Percentiles rank a stretch among this genome's conserved stretches.
Conservation (phyloP, 768 basidiomycete species). For the Tricholoma hemisulphureum region DNA sequence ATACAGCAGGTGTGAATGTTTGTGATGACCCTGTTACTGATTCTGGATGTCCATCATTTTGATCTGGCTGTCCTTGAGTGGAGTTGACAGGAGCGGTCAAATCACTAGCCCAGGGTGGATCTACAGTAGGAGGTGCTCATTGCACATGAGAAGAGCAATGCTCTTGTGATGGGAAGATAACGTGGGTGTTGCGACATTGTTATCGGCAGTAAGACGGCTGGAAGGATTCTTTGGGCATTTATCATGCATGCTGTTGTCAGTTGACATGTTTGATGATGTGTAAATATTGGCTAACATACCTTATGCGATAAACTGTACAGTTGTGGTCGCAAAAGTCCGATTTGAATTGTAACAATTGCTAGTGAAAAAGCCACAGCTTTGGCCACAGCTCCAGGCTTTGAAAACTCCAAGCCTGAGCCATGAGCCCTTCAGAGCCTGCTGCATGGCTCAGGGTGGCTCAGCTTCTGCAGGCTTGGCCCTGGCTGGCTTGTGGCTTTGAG, state of each 20-base stretch:
- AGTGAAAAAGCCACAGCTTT: no score
- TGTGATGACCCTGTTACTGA: neutral
- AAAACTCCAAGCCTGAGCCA: no score
- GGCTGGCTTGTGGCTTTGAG: no score
- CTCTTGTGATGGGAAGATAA: neutral
- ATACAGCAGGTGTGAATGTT: no score
- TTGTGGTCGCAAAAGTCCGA: neutral
- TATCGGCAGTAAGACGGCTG: neutral
- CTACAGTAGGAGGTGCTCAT: neutral
- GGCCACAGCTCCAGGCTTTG: no score
- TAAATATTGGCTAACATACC: neutral
- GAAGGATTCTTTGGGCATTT: neutral
- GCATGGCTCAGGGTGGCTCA: no score
- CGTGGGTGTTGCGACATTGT: neutral
- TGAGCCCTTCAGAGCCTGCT: no score
- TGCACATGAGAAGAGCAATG: no score
- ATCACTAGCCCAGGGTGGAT: no score
- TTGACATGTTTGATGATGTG: neutral
- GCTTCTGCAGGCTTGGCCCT: no score
- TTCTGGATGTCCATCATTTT: neutral
- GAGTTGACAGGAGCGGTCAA: no score
- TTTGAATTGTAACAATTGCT: neutral
- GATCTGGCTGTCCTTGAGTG: no score
- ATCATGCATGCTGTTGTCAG: neutral
- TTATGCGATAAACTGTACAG: conserved; percentile 1